Conservation (phyloP, 179 eudicot species). For the Patellifolia procumbens region DNA sequence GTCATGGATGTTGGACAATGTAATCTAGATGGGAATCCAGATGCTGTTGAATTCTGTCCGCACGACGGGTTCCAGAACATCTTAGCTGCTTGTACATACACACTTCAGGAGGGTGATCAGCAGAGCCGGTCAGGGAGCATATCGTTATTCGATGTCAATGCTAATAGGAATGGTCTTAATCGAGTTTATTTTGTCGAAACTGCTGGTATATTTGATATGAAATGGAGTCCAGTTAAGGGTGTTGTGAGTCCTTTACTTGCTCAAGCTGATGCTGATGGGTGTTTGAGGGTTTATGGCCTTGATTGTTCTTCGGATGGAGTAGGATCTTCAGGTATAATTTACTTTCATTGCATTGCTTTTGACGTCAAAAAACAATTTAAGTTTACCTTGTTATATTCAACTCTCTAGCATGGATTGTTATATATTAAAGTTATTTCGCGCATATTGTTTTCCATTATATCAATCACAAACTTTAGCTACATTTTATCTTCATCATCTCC, state of each 20-base stretch:
- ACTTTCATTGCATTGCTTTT: not conserved
- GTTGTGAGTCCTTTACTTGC: slow-evolving; percentile 58
- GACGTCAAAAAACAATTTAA: not conserved
- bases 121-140: slow-evolving; percentile 73
- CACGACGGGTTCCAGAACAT: slow-evolving; percentile 56
- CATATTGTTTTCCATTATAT: too few species aligned
- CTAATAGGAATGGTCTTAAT: slow-evolving; percentile 38
- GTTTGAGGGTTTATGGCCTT: slow-evolving; percentile 53
- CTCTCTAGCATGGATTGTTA: too few species aligned
- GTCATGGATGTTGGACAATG: slow-evolving; percentile 70
- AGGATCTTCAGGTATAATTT: slow-evolving; percentile 35
- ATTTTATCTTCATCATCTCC: too few species aligned
- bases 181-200: slow-evolving; percentile 56
- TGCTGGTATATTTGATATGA: slow-evolving; percentile 81
- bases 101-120: slow-evolving; percentile 65
- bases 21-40: slow-evolving; percentile 75
- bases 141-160: slow-evolving; percentile 73
- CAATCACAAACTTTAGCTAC: too few species aligned
- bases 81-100: slow-evolving; percentile 81
- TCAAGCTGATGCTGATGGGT: slow-evolving; percentile 96
- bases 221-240: slow-evolving; percentile 63
- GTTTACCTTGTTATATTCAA: not conserved
- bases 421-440: too few species aligned
- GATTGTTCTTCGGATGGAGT: slow-evolving; percentile 33
- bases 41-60: slow-evolving; percentile 94